Evolutionary conservation across 1,284 basidiomycete genomes (phyloP), one percentile per base, ranked within the genome.

Genomic region (Meripilus lineatus): DNA sequence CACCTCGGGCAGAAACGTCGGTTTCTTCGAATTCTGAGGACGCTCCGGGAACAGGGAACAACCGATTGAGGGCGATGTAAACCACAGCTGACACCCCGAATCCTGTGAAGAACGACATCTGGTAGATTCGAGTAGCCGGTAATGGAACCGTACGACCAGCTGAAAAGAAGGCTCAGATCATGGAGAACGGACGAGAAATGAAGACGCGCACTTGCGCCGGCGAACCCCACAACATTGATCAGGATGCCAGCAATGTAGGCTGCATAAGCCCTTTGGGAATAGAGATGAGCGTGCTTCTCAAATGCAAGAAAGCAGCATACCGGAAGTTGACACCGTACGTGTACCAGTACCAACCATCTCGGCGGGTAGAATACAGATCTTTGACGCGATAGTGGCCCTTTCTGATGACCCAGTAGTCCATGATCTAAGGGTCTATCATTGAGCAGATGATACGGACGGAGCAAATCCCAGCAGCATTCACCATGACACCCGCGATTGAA

Each of bases 401-500:
- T 38, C 84, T 74, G 47, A 93, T 75, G 25, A 91, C 55, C 67
- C 82, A 93, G 67, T 92, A 93, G 60, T 93, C 86, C 15, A 75
- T 80, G 53, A 89, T 75, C 79, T 80, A 39, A 41, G 46, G 11
- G 41, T n/a, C n/a, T n/a, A n/a, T 10, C 28, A 10, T 10, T 10
- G 28, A n/a, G 5, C 6, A 7, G 7, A 39, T 21, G 20, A 11
- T 36, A 24, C 18, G 25, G 20, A 28, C 20, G 3, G 11, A 17
- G 5, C n/a, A 8, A 20, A 18, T 17, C 11, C 43, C 6, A n/a
- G 39, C n/a, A 11, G 26, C n/a, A 46, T 63, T 32, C 36, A 81
- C 79, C 82, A 89, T 86, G n/a, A 89, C 86, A 10, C 86, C 87
- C 18, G 81, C 83, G 53, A 92, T 85, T 20, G 86, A 89, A 38